These are phyloP conservation scores for Talaromyces amestolkiae DNA, from an alignment of 2,329 filamentous ascomycete species.

Conservation along the genomic window DNA sequence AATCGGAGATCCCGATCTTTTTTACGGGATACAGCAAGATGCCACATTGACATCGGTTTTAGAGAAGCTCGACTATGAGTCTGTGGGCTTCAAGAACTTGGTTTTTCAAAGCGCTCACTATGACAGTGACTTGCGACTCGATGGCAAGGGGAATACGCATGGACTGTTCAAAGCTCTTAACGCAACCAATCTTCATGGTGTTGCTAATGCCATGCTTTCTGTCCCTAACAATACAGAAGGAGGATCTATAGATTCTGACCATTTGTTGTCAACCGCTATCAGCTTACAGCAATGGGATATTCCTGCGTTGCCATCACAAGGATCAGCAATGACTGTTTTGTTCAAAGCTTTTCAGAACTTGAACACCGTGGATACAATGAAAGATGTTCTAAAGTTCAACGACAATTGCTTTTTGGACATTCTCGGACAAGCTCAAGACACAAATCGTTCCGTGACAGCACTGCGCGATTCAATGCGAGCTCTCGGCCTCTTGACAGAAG, in stretches of 20 bases:
- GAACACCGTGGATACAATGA: conserved; percentile 61
- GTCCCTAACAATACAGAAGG: conserved; percentile 55
- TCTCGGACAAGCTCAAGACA: conserved; percentile 40
- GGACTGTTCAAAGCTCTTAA: conserved; percentile 75
- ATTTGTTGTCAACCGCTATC: conserved; percentile 74
- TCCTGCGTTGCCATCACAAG: conserved; percentile 61
- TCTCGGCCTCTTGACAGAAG: conserved; percentile 74
- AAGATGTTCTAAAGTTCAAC: conserved; percentile 56
- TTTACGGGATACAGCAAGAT: conserved; percentile 82
- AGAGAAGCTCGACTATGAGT: conserved; percentile 82
- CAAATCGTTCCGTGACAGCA: conserved; percentile 38
- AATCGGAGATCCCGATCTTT: conserved; percentile 92
- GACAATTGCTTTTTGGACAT: conserved; percentile 59
- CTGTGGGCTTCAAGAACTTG: conserved; percentile 79
- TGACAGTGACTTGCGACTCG: conserved; percentile 72
- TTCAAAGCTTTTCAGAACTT: conserved; percentile 81
- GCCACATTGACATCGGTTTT: conserved; percentile 75
- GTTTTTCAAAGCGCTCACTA: conserved; percentile 89
- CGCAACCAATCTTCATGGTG: conserved; percentile 75
- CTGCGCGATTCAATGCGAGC: conserved; percentile 60
- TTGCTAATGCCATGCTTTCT: conserved; percentile 77
- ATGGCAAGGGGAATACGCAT: conserved; percentile 59
- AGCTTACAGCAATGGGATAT: conserved; percentile 91
- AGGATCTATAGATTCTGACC: conserved; percentile 57
- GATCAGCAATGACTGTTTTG: conserved; percentile 63